Evolutionary conservation across 108 stramenopile genomes (phyloP).

Genomic region (Chaetoceros muelleri): DNA sequence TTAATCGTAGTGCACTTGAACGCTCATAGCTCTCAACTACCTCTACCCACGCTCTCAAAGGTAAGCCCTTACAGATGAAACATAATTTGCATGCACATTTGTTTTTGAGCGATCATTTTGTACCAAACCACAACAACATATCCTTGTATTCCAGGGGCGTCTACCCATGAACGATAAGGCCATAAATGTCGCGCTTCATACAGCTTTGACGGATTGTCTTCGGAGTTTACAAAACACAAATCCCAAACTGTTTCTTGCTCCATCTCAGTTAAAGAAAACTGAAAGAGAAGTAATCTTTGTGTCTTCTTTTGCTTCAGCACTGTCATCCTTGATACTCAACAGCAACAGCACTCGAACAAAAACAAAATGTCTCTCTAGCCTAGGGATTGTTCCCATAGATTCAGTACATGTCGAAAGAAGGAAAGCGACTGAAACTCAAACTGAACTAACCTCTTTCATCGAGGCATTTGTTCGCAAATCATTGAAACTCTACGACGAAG

Average conservation of each 20-base stretch:
- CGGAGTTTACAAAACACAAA: constrained; percentile 58
- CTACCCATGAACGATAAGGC: constrained; percentile 61
- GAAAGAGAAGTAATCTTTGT: constrained; percentile 66
- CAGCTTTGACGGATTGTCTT: constrained; percentile 47
- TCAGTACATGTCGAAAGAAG: too few relatives aligned
- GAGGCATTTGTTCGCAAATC: too few relatives aligned
- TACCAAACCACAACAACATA: not conserved
- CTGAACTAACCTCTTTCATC: too few relatives aligned
- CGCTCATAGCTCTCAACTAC: constrained; percentile 57
- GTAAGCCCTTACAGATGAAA: too few relatives aligned
- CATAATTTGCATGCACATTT: not conserved
- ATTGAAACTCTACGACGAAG: too few relatives aligned
- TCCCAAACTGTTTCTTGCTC: constrained; percentile 53
- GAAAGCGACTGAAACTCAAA: too few relatives aligned
- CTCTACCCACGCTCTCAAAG: constrained; percentile 78
- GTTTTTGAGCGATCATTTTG: not conserved
- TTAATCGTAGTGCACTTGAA: constrained; percentile 57
- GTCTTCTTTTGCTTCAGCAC: constrained; percentile 43
- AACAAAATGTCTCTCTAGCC: not conserved
- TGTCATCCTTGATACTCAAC: constrained; percentile 42
- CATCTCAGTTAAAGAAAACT: constrained; percentile 41
- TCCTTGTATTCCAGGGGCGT: constrained; percentile 35
- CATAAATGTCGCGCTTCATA: constrained; percentile 55
- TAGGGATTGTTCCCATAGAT: too few relatives aligned
- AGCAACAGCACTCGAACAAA: constrained; percentile 8